These are phyloP conservation scores for Poa pratensis DNA, from an alignment of 176 grass and related monocot species.

Conservation along the genomic window DNA sequence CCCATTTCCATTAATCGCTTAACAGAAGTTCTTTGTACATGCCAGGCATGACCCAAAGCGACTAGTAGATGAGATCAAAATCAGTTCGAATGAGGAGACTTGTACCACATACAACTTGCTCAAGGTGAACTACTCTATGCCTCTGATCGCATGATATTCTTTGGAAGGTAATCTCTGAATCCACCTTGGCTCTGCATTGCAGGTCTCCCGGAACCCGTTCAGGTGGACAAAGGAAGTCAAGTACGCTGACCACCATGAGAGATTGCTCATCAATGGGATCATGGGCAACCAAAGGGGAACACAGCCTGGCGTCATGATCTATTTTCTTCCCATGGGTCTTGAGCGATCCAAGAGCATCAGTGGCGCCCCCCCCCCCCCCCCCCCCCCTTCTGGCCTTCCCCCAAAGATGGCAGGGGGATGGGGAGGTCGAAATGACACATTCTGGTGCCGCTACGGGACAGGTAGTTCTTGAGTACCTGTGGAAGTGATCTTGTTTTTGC, in stretches of 20 bases:
- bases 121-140: conserved; percentile 50
- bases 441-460: conserved; percentile 97
- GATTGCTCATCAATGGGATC: conserved; percentile 78
- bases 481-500: background rate
- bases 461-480: conserved; percentile 42
- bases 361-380: background rate
- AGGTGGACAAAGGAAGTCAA: conserved; percentile 84
- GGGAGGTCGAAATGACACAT: conserved; percentile 78
- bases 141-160: background rate
- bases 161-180: background rate
- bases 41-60: conserved; percentile 74
- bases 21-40: background rate
- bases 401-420: conserved; percentile 62
- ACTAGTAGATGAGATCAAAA: conserved; percentile 70
- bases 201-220: conserved; percentile 90
- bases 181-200: background rate
- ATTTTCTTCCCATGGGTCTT: conserved; percentile 78
- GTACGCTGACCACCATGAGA: conserved; percentile 87
- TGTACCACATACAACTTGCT: conserved; percentile 94
- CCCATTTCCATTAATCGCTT: no score
- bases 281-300: conserved; percentile 85
- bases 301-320: conserved; percentile 87
- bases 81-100: conserved; percentile 70
- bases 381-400: conserved; percentile 32
- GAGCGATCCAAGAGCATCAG: conserved; percentile 77